Base-by-base conservation (phyloP, 163 green algal genomes). In the Chlorella variabilis region DNA sequence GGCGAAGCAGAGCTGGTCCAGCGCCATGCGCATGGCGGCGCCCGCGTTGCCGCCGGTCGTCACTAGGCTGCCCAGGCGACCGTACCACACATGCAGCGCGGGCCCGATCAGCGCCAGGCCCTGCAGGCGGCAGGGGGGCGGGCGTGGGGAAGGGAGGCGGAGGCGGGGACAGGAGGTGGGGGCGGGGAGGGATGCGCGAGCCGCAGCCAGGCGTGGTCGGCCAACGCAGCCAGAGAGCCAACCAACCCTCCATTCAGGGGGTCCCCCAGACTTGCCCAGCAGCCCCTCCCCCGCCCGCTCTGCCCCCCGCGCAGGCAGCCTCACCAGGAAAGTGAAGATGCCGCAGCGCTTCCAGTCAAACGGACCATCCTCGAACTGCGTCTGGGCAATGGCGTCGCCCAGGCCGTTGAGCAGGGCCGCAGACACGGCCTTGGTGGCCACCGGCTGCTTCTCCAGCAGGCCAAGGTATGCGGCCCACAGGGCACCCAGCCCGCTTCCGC, bases 1-100 rank as follows among this genome's bases (percentile, higher is more conserved):
- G 0, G 95, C 94, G 79, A 96, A 98, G 17, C 94, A 67, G 11
- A 96, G 78, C 88, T 98, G 96, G 86, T 98, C 95, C 42, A 96
- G 63, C 3, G 74, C 83, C 39, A 98, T 82, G 3, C 91, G 80
- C 13, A 88, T 39, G 7, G 92, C 18, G 18, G 75, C 82, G 56
- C 91, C 89, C 68, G 68, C 58, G 63, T 80, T 89, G 58, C 89
- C 89, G 18, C 75, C 51, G 11, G 76, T 78, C 21, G 81, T 86
- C 38, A 96, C 81, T 2, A 92, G 58, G 2, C 39, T 20, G 6
- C 75, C 87, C 39, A 97, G 89, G 4, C 77, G 78, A 41, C 80
- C 67, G 86, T 97, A 98, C 94, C 94, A 97, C 59, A 89, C 87
- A 81, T 97, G 93, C 59, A 97, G 89, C n/a, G 85, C 78, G 31